Percentiles rank a stretch among this genome's conserved stretches.
phyloP scores from a whole-genome alignment of 2,329 filamentous ascomycete genomes.

The Colletotrichum sp. region DNA sequence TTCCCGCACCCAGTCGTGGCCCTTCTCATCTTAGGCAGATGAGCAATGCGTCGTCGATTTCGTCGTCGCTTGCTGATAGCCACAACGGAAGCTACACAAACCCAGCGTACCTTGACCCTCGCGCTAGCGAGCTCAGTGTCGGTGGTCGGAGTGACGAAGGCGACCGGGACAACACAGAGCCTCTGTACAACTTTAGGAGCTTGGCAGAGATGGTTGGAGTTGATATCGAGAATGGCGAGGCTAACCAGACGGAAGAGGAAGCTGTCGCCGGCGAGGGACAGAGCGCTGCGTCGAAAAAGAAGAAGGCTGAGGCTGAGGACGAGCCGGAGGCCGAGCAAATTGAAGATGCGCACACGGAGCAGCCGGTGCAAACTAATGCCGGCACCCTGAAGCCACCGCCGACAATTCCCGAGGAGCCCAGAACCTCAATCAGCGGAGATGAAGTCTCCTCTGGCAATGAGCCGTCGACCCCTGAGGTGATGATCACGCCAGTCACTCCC shows the following conservation, averaged over 20 bases:
- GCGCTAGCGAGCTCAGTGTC: constrained; percentile 58
- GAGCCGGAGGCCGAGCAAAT: constrained; percentile 36
- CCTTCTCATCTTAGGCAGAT: constrained; percentile 80
- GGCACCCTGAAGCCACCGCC: constrained; percentile 11
- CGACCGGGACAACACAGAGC: constrained; percentile 65
- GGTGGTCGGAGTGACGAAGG: constrained; percentile 50
- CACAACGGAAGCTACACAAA: constrained; percentile 55
- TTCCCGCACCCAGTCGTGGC: constrained; percentile 57
- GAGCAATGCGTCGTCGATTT: constrained; percentile 84
- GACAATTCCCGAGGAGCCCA: constrained; percentile 27
- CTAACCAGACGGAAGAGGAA: constrained; percentile 32
- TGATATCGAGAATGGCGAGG: constrained; percentile 54
- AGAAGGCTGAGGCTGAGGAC: constrained; percentile 38
- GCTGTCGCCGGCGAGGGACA: constrained; percentile 27
- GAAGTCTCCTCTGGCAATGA: constrained; percentile 14
- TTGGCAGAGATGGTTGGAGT: constrained; percentile 83
- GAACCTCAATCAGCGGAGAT: constrained; percentile 24
- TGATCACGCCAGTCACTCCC: constrained; percentile 56
- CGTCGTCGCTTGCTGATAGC: constrained; percentile 77
- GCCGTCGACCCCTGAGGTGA: constrained; percentile 44
- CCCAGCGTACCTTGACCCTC: constrained; percentile 46
- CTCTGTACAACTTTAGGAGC: constrained; percentile 91
- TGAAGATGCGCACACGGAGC: constrained; percentile 29
- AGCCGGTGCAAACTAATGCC: constrained; percentile 21
- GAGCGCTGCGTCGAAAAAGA: constrained; percentile 9